Percentiles rank a stretch among this genome's conserved stretches.
phyloP scores from a whole-genome alignment of 495 filamentous ascomycete genomes.

The Talaromyces proteolyticus region DNA sequence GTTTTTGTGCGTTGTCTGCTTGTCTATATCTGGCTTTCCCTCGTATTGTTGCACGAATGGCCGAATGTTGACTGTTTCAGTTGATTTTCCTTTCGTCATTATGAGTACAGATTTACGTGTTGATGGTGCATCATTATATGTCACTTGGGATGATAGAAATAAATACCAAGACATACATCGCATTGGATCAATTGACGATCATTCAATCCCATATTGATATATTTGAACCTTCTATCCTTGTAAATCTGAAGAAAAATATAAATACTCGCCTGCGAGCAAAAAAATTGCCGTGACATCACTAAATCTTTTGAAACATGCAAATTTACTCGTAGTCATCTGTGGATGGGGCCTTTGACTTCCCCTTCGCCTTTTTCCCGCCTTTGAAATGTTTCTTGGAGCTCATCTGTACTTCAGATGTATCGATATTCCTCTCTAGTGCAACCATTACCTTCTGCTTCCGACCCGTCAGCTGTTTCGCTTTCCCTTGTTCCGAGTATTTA shows the following conservation, averaged over 20 bases:
- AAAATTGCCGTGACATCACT: no score
- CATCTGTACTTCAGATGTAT: conserved; percentile 71
- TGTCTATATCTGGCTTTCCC: neutral
- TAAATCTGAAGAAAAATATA: neutral
- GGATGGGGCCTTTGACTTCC: conserved; percentile 47
- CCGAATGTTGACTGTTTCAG: no score
- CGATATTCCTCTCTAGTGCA: conserved; percentile 77
- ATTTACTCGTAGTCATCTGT: conserved; percentile 30
- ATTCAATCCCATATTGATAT: no score
- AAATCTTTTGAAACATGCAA: no score
- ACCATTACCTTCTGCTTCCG: conserved; percentile 80
- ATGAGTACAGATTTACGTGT: no score
- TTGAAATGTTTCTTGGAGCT: conserved; percentile 95
- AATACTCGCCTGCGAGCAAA: neutral
- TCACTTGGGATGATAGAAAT: no score
- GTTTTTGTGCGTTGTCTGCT: neutral
- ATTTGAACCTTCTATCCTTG: neutral
- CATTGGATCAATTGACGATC: no score
- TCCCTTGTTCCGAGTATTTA: conserved; percentile 78
- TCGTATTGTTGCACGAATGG: no score
- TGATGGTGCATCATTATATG: no score
- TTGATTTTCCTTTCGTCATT: no score
- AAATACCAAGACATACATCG: neutral
- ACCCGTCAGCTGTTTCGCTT: conserved; percentile 61
- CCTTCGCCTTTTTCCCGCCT: conserved; percentile 63